Percentiles rank a stretch among this genome's conserved stretches.
phyloP scores from a whole-genome alignment of 225 moss, liverwort and hornwort genomes.

The Straminergon stramineum region DNA sequence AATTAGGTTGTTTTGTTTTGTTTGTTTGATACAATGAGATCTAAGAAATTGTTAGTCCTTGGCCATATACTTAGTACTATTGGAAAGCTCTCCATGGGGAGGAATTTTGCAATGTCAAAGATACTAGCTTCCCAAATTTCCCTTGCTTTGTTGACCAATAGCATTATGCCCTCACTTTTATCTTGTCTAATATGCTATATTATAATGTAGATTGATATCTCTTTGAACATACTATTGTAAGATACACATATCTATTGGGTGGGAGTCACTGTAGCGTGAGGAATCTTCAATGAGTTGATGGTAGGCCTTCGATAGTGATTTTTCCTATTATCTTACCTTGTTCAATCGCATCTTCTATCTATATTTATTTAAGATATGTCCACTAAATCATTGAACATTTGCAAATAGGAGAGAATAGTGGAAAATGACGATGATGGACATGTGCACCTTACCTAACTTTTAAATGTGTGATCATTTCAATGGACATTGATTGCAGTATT shows the following conservation, averaged over 20 bases:
- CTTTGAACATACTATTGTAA: not conserved
- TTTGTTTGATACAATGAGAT: too few species aligned
- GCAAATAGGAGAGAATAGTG: not conserved
- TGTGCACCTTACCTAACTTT: not conserved
- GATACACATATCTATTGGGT: not conserved
- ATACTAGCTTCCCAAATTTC: not conserved
- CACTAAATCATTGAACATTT: not conserved
- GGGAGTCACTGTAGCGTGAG: not conserved
- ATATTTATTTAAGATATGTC: not conserved
- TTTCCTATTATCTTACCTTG: not conserved
- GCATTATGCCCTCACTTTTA: not conserved
- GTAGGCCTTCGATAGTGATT: not conserved
- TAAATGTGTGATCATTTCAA: not conserved
- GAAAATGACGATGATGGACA: not conserved
- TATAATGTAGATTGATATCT: not conserved
- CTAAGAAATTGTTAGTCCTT: too few species aligned
- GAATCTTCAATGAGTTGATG: not conserved
- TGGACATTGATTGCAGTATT: not conserved
- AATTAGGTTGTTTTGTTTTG: too few species aligned
- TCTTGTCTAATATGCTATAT: too few species aligned
- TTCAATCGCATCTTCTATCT: not conserved
- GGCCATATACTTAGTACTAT: too few species aligned
- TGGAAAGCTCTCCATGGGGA: too few species aligned
- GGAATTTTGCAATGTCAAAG: not conserved
- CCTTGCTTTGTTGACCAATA: not conserved